A percentile compares a stretch with the other conserved stretches of the same genome.
These are phyloP conservation scores for Pyrenophora teres DNA, from an alignment of 2,329 filamentous ascomycete genomes.

Conservation along the genomic window DNA sequence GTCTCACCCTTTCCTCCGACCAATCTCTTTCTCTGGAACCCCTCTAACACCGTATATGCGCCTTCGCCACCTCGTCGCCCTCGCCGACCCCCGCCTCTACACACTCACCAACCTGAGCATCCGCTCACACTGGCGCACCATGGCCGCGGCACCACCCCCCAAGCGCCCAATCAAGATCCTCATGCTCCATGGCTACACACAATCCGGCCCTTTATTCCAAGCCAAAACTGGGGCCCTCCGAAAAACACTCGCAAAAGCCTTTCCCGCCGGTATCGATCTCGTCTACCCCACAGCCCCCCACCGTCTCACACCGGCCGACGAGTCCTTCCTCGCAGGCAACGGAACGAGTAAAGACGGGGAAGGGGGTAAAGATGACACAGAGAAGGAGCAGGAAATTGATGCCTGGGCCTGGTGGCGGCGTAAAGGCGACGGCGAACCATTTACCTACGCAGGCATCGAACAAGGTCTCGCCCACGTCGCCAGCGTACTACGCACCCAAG, in stretches of 20 bases:
- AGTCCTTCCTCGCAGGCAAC: conserved; percentile 56
- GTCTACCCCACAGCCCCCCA: conserved; percentile 55
- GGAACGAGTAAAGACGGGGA: conserved; percentile 31
- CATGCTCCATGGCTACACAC: conserved; percentile 76
- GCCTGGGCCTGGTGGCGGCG: conserved; percentile 84
- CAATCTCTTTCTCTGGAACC: neutral
- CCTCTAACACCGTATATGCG: conserved; percentile 6
- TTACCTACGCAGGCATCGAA: conserved; percentile 69
- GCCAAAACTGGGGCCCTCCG: conserved; percentile 86
- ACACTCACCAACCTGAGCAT: conserved; percentile 19
- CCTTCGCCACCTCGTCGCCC: conserved; percentile 4
- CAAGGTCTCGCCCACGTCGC: conserved; percentile 69
- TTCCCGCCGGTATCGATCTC: conserved; percentile 60
- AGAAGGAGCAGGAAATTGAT: conserved; percentile 62
- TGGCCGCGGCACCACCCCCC: conserved; percentile 38
- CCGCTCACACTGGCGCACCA: conserved; percentile 32
- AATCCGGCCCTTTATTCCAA: conserved; percentile 83
- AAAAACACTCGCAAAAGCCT: conserved; percentile 76
- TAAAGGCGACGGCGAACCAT: conserved; percentile 59
- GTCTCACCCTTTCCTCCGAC: too few species aligned
- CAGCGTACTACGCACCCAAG: conserved; percentile 30
- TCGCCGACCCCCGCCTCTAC: conserved; percentile 12
- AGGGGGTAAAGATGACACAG: conserved; percentile 41
- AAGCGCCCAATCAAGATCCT: conserved; percentile 51
- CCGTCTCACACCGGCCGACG: conserved; percentile 51